Base-by-base conservation (phyloP, 2,329 filamentous ascomycete genomes). In the Colletotrichum cereale region DNA sequence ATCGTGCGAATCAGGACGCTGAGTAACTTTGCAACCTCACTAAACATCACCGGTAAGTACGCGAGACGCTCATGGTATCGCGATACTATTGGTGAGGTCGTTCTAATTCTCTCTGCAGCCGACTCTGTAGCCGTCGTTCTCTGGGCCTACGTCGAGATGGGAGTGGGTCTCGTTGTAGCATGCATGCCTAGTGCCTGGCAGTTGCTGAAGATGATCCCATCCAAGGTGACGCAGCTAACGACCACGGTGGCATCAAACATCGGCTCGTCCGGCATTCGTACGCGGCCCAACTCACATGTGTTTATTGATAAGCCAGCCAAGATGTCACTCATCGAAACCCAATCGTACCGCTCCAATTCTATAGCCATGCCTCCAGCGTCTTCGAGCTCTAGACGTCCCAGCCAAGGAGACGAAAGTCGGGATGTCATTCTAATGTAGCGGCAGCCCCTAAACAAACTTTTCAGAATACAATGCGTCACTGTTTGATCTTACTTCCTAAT, bases 81-180 rank as follows among this genome's bases (percentile, higher is more conserved):
- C 3, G 18, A n/a, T 36, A 10, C 18, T 14, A 26, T 12, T 34
- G 4, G 11, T 21, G 5, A 11, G 6, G 7, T 16, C 5, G 0
- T 24, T 42, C 58, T 64, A 10, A 53, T 38, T 3, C 4, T 1
- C 2, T 4, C 1, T 0, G 0, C 5, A 70, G 82, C 79, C 79
- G 74, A 78, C n/a, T 73, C 77, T 75, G 74, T 78, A 5, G 77
- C 76, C 6, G 68, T 80, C 0, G 75, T 75, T 6, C 72, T 78
- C 34, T 83, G 79, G 81, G 81, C 80, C 0, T 78, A 75, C 1
- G 76, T 84, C 14, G 82, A 84, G 67, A 78, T 81, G 57, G 80
- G 80, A 47, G 78, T 83, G 16, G 81, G 79, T 34, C 76, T 83
- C 7, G 78, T 84, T 3, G 82, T 82, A 65, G 79, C 78, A 2